Base-by-base conservation (phyloP, 768 basidiomycete species). In the Thelephora aurantiotincta region DNA sequence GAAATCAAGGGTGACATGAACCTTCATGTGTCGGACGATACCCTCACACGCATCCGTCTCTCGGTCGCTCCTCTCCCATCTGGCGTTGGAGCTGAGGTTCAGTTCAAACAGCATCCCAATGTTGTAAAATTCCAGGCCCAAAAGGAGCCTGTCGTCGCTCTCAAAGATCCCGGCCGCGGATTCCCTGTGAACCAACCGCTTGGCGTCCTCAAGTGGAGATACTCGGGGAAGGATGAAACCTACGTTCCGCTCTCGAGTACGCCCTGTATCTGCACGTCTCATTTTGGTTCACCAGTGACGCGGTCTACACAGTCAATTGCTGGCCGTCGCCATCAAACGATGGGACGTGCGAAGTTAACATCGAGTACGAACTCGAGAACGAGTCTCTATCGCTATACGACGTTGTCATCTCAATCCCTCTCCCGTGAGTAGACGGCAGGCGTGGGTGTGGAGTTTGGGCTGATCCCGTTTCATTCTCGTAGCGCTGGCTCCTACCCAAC, bases 91-190 rank as follows among this genome's bases (percentile, higher is more conserved):
- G 75, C 73, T 44, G 80, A 74, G 35, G 65, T 97, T 37, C 91
- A 94, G 62, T 96, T 94, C 75, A 97, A 97, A 65, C 91, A 96
- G 55, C 96, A 97, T 57, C 94, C 94, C 6, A 83, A 96, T 50
- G 86, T 97, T 12, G 85, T 80, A 50, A 94, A 91, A 65, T 89
- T 93, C 51, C 69, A 67, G 0, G 77, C 81, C 11, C 76, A 77
- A 50, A 66, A 68, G 63, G 82, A 75, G 2, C 70, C 85, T 35
- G 62, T 81, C 16, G 71, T 98, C 36, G 80, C 81, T 0, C 68
- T 97, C 52, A 96, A 92, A 65, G 93, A 98, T 58, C 59, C 83
- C 2, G 74, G 78, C 35, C 73, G 80, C 54, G 68, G 77, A 5
- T 97, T 97, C 75, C 94, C 91, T 1, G 82, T 97, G 35, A 80